These are phyloP conservation scores for Sporodiniella umbellata DNA, from an alignment of 371 early-diverging fungal species.

Conservation along the genomic window DNA sequence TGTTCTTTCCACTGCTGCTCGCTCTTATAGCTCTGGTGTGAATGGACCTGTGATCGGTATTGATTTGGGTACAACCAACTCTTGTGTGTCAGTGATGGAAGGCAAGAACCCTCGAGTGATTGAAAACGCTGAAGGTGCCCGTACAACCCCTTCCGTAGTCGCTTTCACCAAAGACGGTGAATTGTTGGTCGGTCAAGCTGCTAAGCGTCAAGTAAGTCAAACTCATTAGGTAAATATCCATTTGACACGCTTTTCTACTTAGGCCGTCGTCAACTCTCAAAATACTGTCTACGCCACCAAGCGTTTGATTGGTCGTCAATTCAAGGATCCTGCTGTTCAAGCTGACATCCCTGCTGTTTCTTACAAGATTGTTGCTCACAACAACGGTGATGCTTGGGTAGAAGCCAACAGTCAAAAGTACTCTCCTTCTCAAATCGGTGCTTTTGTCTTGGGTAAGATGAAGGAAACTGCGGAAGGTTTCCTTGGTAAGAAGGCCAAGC, in stretches of 20 bases:
- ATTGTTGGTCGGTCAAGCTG: constrained; percentile 89
- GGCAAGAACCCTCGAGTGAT: constrained; percentile 92
- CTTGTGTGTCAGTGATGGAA: constrained; percentile 95
- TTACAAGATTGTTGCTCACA: constrained; percentile 86
- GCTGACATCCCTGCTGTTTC: constrained; percentile 83
- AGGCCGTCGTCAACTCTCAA: constrained; percentile 87
- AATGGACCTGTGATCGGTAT: constrained; percentile 94
- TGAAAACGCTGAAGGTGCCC: constrained; percentile 89
- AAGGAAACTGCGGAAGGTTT: constrained; percentile 90
- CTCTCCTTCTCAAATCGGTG: constrained; percentile 96
- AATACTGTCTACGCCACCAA: constrained; percentile 94
- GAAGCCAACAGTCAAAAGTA: constrained; percentile 88
- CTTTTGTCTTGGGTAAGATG: constrained; percentile 94
- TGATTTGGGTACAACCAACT: constrained; percentile 98
- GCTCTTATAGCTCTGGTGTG: constrained; percentile 66
- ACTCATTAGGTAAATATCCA: background rate
- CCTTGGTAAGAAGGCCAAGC: constrained; percentile 76
- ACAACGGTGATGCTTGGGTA: constrained; percentile 96
- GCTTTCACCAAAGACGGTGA: constrained; percentile 86
- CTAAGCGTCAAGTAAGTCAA: constrained; percentile 78
- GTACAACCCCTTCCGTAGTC: constrained; percentile 95
- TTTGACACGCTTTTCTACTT: constrained; percentile 15
- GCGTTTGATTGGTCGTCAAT: constrained; percentile 94
- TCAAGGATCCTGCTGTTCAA: constrained; percentile 82
- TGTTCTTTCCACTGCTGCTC: constrained; percentile 26